Conservation (phyloP, 306 rosid species). For the Malus domestica region ASM211411v1 NC_041793.1:10044001-10044500, state of each 20-base stretch:
- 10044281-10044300: slow-evolving; percentile 90
- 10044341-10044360: neutral
- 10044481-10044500: neutral
- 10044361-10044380: too few species aligned
- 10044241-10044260: slow-evolving; percentile 73
- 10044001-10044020: slow-evolving; percentile 6
- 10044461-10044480: too few species aligned
- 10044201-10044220: slow-evolving; percentile 85
- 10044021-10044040: neutral
- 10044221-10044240: slow-evolving; percentile 83
- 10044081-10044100: neutral
- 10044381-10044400: too few species aligned
- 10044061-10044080: slow-evolving; percentile 1
- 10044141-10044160: slow-evolving; percentile 37
- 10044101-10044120: slow-evolving; percentile 4
- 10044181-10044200: slow-evolving; percentile 59
- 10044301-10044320: too few species aligned
- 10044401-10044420: too few species aligned
- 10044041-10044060: slow-evolving; percentile 15
- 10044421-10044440: too few species aligned
- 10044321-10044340: too few species aligned
- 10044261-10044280: slow-evolving; percentile 89
- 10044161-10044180: slow-evolving; percentile 64
- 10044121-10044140: neutral
- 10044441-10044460: too few species aligned